Percentiles rank a stretch among this genome's conserved stretches.
Evolutionary conservation across 2,329 filamentous ascomycete species (phyloP).

Genomic region (Cadophora sp.): DNA sequence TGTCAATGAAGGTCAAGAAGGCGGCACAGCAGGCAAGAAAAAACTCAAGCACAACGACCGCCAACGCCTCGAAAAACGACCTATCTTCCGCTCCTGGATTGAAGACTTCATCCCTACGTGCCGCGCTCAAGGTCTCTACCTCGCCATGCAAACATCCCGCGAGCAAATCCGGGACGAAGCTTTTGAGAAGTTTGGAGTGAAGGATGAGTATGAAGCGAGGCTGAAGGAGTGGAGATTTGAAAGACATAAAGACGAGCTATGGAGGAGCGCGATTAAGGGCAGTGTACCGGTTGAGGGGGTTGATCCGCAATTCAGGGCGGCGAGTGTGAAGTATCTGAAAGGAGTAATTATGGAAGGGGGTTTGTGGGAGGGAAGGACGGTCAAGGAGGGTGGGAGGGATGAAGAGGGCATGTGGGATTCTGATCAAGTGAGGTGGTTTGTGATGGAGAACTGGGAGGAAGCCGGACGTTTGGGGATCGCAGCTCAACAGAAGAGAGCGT

Average conservation of each 20-base stretch:
- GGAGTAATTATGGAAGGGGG: conserved; percentile 57
- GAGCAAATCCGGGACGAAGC: conserved; percentile 58
- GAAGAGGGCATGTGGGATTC: conserved; percentile 52
- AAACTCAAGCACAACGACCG: conserved; percentile 62
- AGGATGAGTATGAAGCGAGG: conserved; percentile 52
- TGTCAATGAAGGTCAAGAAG: conserved; percentile 34
- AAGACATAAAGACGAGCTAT: conserved; percentile 51
- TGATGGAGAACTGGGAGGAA: conserved; percentile 47
- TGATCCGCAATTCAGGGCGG: conserved; percentile 34
- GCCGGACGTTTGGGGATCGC: conserved; percentile 47
- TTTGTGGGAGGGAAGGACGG: conserved; percentile 46
- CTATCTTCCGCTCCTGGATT: conserved; percentile 65
- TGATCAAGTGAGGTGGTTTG: conserved; percentile 51
- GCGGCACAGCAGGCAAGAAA: conserved; percentile 44
- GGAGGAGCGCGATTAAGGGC: conserved; percentile 53
- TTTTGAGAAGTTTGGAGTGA: conserved; percentile 56
- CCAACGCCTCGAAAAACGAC: conserved; percentile 59
- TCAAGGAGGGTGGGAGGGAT: conserved; percentile 42
- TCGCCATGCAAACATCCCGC: conserved; percentile 43
- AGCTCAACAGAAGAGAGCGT: conserved; percentile 34
- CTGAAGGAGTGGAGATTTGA: conserved; percentile 51
- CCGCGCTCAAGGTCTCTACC: conserved; percentile 47
- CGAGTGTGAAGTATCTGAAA: conserved; percentile 52
- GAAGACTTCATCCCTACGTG: conserved; percentile 67
- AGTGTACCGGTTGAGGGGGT: conserved; percentile 42